A percentile compares a stretch with the other conserved stretches of the same genome.
Evolutionary conservation across 2,329 filamentous ascomycete species (phyloP).

Genomic region (Arthroderma sp.): DNA sequence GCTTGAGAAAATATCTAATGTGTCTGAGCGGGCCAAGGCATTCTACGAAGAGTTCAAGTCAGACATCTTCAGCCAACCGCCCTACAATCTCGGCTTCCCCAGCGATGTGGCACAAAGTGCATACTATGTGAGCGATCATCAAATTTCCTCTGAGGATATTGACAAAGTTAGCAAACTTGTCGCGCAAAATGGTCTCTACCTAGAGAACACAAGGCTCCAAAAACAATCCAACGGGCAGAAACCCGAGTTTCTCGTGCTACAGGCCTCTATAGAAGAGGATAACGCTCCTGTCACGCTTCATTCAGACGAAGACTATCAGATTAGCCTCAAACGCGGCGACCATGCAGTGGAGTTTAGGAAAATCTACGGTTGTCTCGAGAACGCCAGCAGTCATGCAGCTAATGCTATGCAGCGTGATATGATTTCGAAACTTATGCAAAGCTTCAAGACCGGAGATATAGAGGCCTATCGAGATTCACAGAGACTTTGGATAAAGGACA

Average conservation of each 20-base stretch:
- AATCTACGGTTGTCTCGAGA: constrained; percentile 32
- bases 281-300: no score
- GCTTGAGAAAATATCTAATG: constrained; percentile 4
- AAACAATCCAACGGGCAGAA: constrained; percentile 17
- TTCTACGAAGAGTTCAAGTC: constrained; percentile 4
- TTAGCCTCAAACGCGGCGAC: constrained; percentile 36
- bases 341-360: constrained; percentile 34
- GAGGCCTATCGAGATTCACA: constrained; percentile 39
- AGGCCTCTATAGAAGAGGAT: no score
- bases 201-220: constrained; percentile 14
- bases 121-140: not conserved
- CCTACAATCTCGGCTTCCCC: constrained; percentile 32
- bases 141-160: constrained; percentile 2
- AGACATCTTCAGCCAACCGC: constrained; percentile 7
- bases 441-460: constrained; percentile 37
- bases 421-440: constrained; percentile 35
- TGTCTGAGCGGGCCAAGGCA: not conserved
- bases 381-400: constrained; percentile 35
- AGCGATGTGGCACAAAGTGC: constrained; percentile 28
- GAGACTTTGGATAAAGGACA: constrained; percentile 41
- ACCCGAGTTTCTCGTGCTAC: constrained; percentile 26
- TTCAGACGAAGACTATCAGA: no score
- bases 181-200: not conserved
- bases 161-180: not conserved
- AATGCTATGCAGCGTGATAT: constrained; percentile 34